Evolutionary conservation across 305 asterid species (phyloP).

Genomic region (Rubia occidens): DNA sequence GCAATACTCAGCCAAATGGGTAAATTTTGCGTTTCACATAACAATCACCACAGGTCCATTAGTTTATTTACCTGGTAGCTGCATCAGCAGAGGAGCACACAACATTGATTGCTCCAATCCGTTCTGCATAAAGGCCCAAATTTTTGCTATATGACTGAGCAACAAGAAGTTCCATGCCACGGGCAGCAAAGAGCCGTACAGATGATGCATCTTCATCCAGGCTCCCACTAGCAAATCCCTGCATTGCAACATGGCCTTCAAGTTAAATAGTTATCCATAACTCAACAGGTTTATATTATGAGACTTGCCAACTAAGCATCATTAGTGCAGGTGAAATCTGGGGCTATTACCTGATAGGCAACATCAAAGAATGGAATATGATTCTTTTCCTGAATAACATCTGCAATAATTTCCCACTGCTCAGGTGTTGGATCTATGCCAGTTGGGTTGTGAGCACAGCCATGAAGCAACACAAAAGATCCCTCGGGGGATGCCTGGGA

Average conservation of each 20-base stretch:
- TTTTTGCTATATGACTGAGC: conserved; percentile 98
- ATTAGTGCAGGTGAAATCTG: background rate
- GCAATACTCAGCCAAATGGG: background rate
- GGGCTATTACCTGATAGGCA: conserved; percentile 75
- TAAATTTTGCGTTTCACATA: background rate
- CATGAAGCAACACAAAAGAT: conserved; percentile 87
- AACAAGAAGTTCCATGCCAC: conserved; percentile 85
- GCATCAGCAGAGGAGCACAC: conserved; percentile 75
- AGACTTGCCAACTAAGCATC: background rate
- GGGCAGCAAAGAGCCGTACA: conserved; percentile 83
- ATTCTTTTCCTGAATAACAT: conserved; percentile 81
- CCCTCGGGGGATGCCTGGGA: conserved; percentile 88
- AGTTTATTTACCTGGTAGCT: conserved; percentile 55
- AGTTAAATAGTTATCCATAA: background rate
- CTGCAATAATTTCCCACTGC: conserved; percentile 88
- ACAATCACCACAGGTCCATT: background rate
- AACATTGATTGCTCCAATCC: conserved; percentile 93
- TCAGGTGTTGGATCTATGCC: conserved; percentile 94
- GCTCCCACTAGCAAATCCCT: conserved; percentile 99
- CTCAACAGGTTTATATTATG: background rate
- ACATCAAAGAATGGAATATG: conserved; percentile 95
- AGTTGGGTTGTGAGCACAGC: conserved; percentile 98
- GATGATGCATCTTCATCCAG: conserved; percentile 92
- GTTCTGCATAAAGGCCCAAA: conserved; percentile 88
- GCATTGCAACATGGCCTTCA: conserved; percentile 11